A percentile compares a stretch with the other conserved stretches of the same genome.
Conservation (phyloP, 495 filamentous ascomycete genomes). For the Talaromyces wortmannii region DNA sequence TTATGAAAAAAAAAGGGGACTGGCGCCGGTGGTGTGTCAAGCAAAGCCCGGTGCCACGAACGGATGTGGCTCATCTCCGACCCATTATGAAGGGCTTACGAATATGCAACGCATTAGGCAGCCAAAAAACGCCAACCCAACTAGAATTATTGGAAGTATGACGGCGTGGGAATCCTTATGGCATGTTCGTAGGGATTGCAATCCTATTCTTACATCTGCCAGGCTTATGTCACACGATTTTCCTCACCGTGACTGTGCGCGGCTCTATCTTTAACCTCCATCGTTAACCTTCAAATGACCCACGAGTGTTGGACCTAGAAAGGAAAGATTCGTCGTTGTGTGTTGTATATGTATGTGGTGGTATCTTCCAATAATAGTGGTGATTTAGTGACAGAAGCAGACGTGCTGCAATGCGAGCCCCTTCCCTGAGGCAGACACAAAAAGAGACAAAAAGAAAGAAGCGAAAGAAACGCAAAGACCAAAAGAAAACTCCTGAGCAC, state of each 20-base stretch:
- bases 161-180: background rate
- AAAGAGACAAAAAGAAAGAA: constrained; percentile 6
- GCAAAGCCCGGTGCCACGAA: too few species aligned
- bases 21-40: too few species aligned
- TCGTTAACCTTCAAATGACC: too few species aligned
- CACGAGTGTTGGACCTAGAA: too few species aligned
- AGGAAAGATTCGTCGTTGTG: background rate
- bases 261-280: too few species aligned
- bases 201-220: background rate
- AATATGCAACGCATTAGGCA: background rate
- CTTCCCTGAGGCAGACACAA: background rate
- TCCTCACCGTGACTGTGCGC: too few species aligned
- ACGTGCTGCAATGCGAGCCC: background rate
- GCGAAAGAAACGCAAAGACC: background rate
- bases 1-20: too few species aligned
- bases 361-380: background rate
- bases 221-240: too few species aligned
- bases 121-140: background rate
- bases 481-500: constrained; percentile 4
- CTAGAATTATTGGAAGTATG: background rate
- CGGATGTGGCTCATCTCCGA: background rate
- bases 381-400: background rate
- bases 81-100: too few species aligned
- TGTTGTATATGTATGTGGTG: background rate
- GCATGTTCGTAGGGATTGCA: background rate